Conservation (phyloP, 1,139 yeast genomes). For the Maudiozyma humilis region DNA sequence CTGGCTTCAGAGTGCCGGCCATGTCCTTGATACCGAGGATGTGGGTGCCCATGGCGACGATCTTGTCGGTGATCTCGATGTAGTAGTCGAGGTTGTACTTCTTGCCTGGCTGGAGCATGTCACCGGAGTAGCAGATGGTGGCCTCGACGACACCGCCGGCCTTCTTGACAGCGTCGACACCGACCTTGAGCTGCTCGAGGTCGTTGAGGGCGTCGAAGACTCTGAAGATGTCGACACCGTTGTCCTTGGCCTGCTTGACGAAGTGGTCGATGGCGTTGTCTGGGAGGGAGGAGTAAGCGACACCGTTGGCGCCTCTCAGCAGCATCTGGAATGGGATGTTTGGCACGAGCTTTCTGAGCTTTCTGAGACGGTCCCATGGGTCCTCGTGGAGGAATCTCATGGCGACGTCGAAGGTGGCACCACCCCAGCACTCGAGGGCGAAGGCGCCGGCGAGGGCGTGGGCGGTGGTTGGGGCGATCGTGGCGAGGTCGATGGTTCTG, state of each 20-base stretch:
- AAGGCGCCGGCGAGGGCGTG: conserved; percentile 85
- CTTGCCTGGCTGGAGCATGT: conserved; percentile 90
- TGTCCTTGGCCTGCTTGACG: conserved; percentile 86
- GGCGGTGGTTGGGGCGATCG: conserved; percentile 91
- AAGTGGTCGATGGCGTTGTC: conserved; percentile 98
- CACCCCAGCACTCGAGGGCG: conserved; percentile 99
- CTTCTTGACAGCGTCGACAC: conserved; percentile 94
- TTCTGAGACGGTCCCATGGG: conserved; percentile 95
- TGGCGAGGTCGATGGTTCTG: conserved; percentile 82
- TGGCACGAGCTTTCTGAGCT: conserved; percentile 83
- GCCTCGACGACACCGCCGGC: conserved; percentile 99
- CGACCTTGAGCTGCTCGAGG: conserved; percentile 91
- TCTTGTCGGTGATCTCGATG: conserved; percentile 67
- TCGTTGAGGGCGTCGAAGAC: conserved; percentile 97
- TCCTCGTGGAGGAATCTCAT: conserved; percentile 98
- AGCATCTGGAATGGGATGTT: conserved; percentile 99
- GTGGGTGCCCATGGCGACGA: conserved; percentile 93
- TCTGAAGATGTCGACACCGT: conserved; percentile 95
- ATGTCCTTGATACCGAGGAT: conserved; percentile 95
- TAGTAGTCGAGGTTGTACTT: conserved; percentile 92
- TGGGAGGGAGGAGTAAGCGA: conserved; percentile 93
- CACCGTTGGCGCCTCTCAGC: conserved; percentile 98
- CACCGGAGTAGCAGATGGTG: conserved; percentile 97
- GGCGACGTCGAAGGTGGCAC: conserved; percentile 97
- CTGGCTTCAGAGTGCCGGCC: conserved; percentile 98